A percentile compares a stretch with the other conserved stretches of the same genome.
Conservation (phyloP, 192 early-diverging fungal species). For the Blastocladiella britannica region DNA sequence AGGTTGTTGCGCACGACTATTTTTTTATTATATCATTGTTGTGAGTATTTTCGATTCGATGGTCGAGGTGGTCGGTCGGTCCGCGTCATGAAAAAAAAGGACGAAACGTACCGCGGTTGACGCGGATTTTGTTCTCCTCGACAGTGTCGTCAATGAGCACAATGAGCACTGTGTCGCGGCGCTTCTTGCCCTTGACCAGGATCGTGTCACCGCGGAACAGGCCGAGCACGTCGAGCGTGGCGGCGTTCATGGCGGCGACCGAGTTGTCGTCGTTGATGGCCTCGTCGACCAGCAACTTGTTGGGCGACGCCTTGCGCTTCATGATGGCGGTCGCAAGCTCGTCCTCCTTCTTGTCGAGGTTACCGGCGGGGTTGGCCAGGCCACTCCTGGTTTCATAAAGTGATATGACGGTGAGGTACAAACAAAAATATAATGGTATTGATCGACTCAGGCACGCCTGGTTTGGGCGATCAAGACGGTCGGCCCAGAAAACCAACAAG, state of each 20-base stretch:
- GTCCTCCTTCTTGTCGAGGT: conserved; percentile 49
- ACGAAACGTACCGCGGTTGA: conserved; percentile 55
- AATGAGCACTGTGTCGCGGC: conserved; percentile 87
- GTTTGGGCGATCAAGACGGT: no score
- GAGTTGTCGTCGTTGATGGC: conserved; percentile 95
- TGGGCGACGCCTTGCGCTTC: conserved; percentile 83
- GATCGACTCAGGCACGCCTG: no score
- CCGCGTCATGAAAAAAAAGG: not conserved
- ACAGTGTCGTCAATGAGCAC: conserved; percentile 78
- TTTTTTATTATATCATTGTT: no score
- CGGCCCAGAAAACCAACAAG: no score
- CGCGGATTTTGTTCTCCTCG: conserved; percentile 77
- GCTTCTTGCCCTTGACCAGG: conserved; percentile 93
- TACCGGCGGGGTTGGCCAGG: conserved; percentile 27
- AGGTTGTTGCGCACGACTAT: conserved; percentile 84
- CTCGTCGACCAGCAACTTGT: conserved; percentile 97
- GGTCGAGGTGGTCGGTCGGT: no score
- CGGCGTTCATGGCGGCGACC: conserved; percentile 65
- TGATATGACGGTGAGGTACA: not conserved
- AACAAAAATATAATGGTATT: no score
- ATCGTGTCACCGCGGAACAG: conserved; percentile 94
- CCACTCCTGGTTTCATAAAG: conserved; percentile 3
- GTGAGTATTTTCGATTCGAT: no score
- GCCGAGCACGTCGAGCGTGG: conserved; percentile 76
- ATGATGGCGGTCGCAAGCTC: conserved; percentile 74